These are phyloP conservation scores for Komagataella pastoris DNA, from an alignment of 805 yeast genomes.

Conservation along the genomic window DNA sequence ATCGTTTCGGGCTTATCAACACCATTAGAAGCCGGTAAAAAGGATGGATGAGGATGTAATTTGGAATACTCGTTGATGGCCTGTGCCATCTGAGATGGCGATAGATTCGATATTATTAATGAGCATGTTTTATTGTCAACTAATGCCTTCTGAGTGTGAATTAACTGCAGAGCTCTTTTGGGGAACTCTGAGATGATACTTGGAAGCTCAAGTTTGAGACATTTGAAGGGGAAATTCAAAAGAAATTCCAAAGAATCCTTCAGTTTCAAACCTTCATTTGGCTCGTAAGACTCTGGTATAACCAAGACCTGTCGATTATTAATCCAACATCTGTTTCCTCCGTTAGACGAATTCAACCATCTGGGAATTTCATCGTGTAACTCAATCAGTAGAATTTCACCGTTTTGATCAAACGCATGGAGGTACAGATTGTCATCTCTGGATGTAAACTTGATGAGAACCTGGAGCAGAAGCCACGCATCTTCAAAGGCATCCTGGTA, in stretches of 20 bases:
- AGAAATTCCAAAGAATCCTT: slow-evolving; percentile 27
- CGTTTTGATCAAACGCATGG: slow-evolving; percentile 36
- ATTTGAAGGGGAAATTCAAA: slow-evolving; percentile 17
- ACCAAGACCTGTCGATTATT: slow-evolving; percentile 23
- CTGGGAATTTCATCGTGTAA: slow-evolving; percentile 30
- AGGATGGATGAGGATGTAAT: not conserved
- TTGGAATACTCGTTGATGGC: not conserved
- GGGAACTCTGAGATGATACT: not conserved
- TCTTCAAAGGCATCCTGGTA: slow-evolving; percentile 32
- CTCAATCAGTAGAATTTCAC: slow-evolving; percentile 42
- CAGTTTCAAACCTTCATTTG: slow-evolving; percentile 19
- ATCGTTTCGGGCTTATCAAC: not conserved
- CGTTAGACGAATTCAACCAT: slow-evolving; percentile 31
- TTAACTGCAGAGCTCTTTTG: not conserved
- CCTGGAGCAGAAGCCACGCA: slow-evolving; percentile 26
- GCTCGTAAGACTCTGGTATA: slow-evolving; percentile 24
- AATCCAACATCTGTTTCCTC: slow-evolving; percentile 41
- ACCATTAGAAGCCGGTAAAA: not conserved
- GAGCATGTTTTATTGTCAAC: not conserved
- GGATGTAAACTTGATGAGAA: slow-evolving; percentile 22
- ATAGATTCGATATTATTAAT: not conserved
- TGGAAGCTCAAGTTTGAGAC: not conserved
- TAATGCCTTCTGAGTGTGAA: not conserved
- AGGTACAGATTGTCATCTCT: slow-evolving; percentile 23
- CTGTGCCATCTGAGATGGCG: not conserved